Percentiles rank a stretch among this genome's conserved stretches.
Conservation (phyloP, 805 yeast species). For the Starmerella bombicola region DNA sequence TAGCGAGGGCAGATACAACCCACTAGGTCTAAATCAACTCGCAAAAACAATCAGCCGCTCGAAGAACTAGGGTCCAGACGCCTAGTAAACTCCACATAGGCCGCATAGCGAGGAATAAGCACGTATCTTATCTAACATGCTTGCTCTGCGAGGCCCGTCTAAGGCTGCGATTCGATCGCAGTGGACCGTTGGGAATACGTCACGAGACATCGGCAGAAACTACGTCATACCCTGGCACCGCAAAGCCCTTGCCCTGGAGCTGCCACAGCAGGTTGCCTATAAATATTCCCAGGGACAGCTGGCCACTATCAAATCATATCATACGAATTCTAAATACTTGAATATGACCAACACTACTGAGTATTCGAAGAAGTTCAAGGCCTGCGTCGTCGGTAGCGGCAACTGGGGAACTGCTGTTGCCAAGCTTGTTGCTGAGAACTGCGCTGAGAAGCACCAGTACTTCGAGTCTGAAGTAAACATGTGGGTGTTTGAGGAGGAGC, state of each 20-base stretch:
- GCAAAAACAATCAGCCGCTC: no score
- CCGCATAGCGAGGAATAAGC: no score
- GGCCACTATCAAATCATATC: not conserved
- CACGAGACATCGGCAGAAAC: slow-evolving; percentile 1
- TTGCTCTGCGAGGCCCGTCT: not conserved
- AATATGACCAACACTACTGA: slow-evolving; percentile 8
- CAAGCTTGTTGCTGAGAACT: slow-evolving; percentile 83
- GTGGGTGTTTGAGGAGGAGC: slow-evolving; percentile 92
- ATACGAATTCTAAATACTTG: not conserved
- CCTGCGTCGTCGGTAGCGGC: slow-evolving; percentile 86
- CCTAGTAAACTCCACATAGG: no score
- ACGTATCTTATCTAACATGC: slow-evolving; percentile 3
- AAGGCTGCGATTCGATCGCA: not conserved
- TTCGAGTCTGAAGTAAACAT: slow-evolving; percentile 68
- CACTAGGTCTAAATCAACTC: no score
- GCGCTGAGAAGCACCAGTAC: slow-evolving; percentile 54
- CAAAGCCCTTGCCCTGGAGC: not conserved
- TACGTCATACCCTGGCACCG: slow-evolving; percentile 1
- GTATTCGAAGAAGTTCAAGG: slow-evolving; percentile 33
- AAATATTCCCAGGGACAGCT: not conserved
- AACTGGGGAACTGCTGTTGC: slow-evolving; percentile 98
- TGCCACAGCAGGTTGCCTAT: not conserved
- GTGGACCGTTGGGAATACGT: not conserved
- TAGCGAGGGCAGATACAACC: no score
- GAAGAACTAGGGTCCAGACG: no score